Evolutionary conservation across 2,329 filamentous ascomycete genomes (phyloP).

Genomic region (Fonsecaea pedrosoi): DNA sequence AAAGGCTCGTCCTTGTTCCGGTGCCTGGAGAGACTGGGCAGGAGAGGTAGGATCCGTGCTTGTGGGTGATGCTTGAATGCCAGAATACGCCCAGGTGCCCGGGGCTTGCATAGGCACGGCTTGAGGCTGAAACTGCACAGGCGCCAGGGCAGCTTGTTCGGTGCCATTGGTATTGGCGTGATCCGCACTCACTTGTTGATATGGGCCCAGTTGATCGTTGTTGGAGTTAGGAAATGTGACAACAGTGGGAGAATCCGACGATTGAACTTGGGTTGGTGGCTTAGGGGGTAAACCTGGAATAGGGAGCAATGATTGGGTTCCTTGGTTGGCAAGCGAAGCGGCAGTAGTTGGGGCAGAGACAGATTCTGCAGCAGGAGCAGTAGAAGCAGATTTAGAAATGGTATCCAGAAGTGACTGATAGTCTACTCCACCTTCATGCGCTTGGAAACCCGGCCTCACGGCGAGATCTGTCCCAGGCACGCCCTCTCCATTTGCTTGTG

Average conservation of each 20-base stretch:
- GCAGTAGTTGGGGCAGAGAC: constrained; percentile 41
- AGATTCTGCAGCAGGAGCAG: constrained; percentile 42
- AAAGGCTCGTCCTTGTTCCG: constrained; percentile 30
- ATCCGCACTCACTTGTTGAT: constrained; percentile 19
- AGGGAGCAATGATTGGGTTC: constrained; percentile 45
- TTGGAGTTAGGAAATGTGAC: constrained; percentile 23
- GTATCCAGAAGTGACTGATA: constrained; percentile 58
- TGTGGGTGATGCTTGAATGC: constrained; percentile 19
- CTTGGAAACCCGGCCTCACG: constrained; percentile 25
- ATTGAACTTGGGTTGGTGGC: constrained; percentile 53
- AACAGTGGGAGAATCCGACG: constrained; percentile 44
- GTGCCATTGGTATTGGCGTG: constrained; percentile 18
- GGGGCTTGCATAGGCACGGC: constrained; percentile 26
- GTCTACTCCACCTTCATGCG: constrained; percentile 50
- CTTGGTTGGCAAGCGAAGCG: constrained; percentile 42
- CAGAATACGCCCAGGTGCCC: constrained; percentile 22
- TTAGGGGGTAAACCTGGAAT: constrained; percentile 53
- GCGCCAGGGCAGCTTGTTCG: constrained; percentile 14
- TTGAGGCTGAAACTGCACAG: constrained; percentile 19
- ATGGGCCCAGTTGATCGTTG: constrained; percentile 20
- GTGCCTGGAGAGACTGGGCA: constrained; percentile 18
- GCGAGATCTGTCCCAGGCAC: constrained; percentile 19
- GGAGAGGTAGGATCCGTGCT: constrained; percentile 14
- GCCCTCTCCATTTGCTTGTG: constrained; percentile 17
- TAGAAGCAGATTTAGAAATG: constrained; percentile 48